A percentile compares a stretch with the other conserved stretches of the same genome.
Conservation (phyloP, 1,284 basidiomycete genomes). For the Trametes pubescens region DNA sequence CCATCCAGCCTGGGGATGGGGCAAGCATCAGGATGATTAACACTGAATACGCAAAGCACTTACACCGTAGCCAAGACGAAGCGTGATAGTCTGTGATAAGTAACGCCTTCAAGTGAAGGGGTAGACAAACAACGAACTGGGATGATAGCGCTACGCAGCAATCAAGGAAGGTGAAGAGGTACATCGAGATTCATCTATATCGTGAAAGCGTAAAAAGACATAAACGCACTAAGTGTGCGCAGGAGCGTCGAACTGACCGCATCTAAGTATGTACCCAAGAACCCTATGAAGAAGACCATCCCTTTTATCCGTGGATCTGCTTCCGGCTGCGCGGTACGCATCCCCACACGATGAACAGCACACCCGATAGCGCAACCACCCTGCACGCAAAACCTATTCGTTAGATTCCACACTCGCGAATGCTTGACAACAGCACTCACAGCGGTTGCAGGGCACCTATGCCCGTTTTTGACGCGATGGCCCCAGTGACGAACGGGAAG, state of each 20-base stretch:
- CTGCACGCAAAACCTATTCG: constrained; percentile 36
- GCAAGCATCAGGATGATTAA: no score
- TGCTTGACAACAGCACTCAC: constrained; percentile 45
- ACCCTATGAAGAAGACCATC: background rate
- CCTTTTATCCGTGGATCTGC: constrained; percentile 13
- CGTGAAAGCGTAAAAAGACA: constrained; percentile 3
- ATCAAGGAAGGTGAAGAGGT: no score
- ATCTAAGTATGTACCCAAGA: background rate
- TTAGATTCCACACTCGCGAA: background rate
- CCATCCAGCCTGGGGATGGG: no score
- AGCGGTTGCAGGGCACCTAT: constrained; percentile 63
- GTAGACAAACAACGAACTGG: no score
- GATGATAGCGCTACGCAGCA: no score
- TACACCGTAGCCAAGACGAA: no score
- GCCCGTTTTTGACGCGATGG: constrained; percentile 56
- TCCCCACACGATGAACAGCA: constrained; percentile 54
- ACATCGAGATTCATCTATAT: background rate
- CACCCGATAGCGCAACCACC: constrained; percentile 53
- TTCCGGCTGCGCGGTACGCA: constrained; percentile 44
- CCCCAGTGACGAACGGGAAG: constrained; percentile 64
- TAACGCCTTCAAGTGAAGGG: no score
- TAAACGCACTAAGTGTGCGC: background rate
- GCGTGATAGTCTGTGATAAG: no score
- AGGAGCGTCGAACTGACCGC: background rate
- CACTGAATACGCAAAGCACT: no score